A percentile compares a stretch with the other conserved stretches of the same genome.
Evolutionary conservation across 495 filamentous ascomycete genomes (phyloP).

Genomic region (Acidomyces sp.): DNA sequence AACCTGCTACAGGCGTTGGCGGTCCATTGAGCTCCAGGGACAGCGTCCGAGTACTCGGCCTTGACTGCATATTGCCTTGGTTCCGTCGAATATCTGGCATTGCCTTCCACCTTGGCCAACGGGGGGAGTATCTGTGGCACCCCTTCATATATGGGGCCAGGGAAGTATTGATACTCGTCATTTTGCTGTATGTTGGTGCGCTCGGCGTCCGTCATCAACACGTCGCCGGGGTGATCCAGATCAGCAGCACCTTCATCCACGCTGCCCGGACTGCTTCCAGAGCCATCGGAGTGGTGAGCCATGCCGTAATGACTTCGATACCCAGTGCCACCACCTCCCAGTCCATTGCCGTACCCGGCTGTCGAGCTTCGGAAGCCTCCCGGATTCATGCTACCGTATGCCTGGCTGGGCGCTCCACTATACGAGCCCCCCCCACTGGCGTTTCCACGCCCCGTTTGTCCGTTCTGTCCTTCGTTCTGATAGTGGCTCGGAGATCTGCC

Average conservation of each 20-base stretch:
- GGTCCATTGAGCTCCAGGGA: conserved; percentile 19
- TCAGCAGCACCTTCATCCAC: conserved; percentile 21
- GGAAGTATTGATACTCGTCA: conserved; percentile 28
- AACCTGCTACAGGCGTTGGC: conserved; percentile 23
- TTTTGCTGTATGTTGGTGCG: conserved; percentile 20
- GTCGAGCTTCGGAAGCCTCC: conserved; percentile 9
- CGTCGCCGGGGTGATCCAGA: conserved; percentile 15
- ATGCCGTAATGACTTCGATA: conserved; percentile 22
- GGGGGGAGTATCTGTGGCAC: conserved; percentile 8
- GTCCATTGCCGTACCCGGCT: conserved; percentile 2
- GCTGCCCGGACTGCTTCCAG: conserved; percentile 26
- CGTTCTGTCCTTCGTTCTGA: conserved; percentile 57
- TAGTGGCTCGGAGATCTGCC: conserved; percentile 90
- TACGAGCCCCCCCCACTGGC: conserved; percentile 41
- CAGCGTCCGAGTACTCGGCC: conserved; percentile 22
- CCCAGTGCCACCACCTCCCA: conserved; percentile 14
- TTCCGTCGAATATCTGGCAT: conserved; percentile 7
- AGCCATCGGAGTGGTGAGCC: conserved; percentile 24
- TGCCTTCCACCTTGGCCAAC: conserved; percentile 11
- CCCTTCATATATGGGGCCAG: conserved; percentile 23
- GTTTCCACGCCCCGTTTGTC: conserved; percentile 35
- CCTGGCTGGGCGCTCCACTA: conserved; percentile 25
- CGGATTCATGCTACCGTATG: conserved; percentile 11
- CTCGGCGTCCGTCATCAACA: conserved; percentile 24
- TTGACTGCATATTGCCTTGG: conserved; percentile 22